Percentiles rank a stretch among this genome's conserved stretches.
phyloP scores from a whole-genome alignment of 1,284 basidiomycete species.

The Ceratobasidium sp. region DNA sequence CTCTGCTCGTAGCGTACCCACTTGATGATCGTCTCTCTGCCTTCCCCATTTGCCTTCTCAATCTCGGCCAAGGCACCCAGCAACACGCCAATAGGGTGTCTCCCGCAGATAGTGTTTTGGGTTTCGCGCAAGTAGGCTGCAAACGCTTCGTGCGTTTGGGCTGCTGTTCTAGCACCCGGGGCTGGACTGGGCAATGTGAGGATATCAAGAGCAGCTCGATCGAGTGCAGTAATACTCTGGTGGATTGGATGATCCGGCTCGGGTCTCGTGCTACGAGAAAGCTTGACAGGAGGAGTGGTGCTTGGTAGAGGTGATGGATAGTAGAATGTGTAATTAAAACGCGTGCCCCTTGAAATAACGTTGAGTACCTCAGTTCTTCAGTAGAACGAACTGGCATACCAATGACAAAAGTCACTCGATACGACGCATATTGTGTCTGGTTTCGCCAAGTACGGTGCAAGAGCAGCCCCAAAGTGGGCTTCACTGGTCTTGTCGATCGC shows the following conservation, averaged over 20 bases:
- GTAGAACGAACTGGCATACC: conserved; percentile 64
- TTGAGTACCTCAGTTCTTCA: conserved; percentile 21
- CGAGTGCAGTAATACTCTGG: conserved; percentile 77
- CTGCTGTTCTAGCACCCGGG: conserved; percentile 58
- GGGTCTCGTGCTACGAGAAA: conserved; percentile 49
- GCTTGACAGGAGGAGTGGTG: conserved; percentile 50
- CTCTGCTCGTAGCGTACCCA: conserved; percentile 96
- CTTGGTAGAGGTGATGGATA: conserved; percentile 71
- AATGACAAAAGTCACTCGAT: conserved; percentile 98
- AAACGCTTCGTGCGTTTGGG: conserved; percentile 71
- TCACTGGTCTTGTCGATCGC: conserved; percentile 74
- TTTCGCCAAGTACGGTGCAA: conserved; percentile 83
- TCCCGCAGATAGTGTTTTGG: conserved; percentile 96
- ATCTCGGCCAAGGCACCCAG: conserved; percentile 77
- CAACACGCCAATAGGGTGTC: conserved; percentile 94
- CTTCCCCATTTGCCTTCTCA: conserved; percentile 57
- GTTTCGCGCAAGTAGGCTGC: conserved; percentile 81
- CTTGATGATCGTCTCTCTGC: conserved; percentile 58
- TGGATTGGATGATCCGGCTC: conserved; percentile 64
- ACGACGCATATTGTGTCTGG: conserved; percentile 88
- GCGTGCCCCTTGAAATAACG: conserved; percentile 73
- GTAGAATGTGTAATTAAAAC: conserved; percentile 93
- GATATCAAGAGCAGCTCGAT: conserved; percentile 81
- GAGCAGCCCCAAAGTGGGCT: conserved; percentile 69
- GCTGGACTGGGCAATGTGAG: conserved; percentile 66